Evolutionary conservation across 495 filamentous ascomycete genomes (phyloP), one percentile per base, ranked within the genome.

Genomic region (Podospora australis): DNA sequence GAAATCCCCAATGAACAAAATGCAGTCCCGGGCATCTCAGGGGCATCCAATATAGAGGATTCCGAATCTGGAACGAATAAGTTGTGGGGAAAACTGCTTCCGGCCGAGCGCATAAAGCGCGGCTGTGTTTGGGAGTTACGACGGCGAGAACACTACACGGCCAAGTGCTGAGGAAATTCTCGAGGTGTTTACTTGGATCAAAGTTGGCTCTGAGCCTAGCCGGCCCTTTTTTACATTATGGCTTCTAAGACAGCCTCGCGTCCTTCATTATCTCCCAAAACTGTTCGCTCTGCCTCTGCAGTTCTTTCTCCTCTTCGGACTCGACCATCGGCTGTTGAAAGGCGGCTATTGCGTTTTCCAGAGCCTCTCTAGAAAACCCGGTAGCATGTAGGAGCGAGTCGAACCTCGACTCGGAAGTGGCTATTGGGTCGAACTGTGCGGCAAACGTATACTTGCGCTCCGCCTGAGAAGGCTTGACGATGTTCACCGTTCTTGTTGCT

Each of bases 381-480:
- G 61, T 53, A 6, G 64, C 59, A 16, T 61, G 62, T 6, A 74
- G 48, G 39, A 71, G 65, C 39, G 53, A 57, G 44, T 66, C 62
- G 21, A 73, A 70, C 29, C 64, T 59, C 3, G 63, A 68, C 10
- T 66, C 59, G 7, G 56, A 45, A n/a, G 30, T 47, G n/a, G 63
- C 46, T 26, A 63, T 52, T 2, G 69, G 53, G 20, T 67, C 69
- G 17, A 94, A 64, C 58, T 89, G 86, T 0, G 81, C 72, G 34
- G 75, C 78, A 49, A 92, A 77, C 11, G 72, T 75, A 52, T 94
- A 94, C 17, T 79, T 78, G 4, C 72, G 69, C 24, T 83, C 82
- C 10, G 87, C 75, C 30, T 77, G 74, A 19, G 75, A 71, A 0
- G 90, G 90, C 60, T 95, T 95, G 29, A 86, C 72, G 11, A 95